Evolutionary conservation across 2,329 filamentous ascomycete species (phyloP).

Genomic region (Hortaea werneckii): DNA sequence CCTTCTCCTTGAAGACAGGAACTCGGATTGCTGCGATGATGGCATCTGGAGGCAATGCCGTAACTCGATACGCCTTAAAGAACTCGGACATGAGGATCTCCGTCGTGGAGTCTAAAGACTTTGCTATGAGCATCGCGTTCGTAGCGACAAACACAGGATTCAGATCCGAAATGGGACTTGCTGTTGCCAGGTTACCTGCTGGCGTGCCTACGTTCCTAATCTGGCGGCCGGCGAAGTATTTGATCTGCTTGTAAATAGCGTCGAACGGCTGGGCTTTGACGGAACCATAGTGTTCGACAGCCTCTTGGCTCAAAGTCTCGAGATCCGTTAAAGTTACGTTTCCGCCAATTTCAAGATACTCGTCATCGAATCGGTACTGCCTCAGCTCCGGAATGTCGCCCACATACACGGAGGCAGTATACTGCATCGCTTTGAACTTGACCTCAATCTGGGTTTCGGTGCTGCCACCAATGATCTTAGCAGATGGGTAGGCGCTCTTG

Average conservation of each 20-base stretch:
- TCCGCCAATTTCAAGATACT: conserved; percentile 82
- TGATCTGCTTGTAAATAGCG: conserved; percentile 88
- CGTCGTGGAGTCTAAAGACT: conserved; percentile 59
- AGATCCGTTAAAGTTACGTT: conserved; percentile 89
- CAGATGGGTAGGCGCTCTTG: conserved; percentile 71
- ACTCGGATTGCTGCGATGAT: conserved; percentile 83
- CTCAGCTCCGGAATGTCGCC: conserved; percentile 86
- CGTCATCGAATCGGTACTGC: conserved; percentile 67
- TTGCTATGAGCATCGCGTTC: conserved; percentile 71
- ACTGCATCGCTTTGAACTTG: conserved; percentile 92
- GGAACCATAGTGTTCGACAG: conserved; percentile 66
- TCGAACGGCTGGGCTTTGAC: conserved; percentile 66
- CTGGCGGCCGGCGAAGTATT: conserved; percentile 88
- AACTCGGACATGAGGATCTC: conserved; percentile 89
- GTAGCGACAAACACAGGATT: conserved; percentile 90
- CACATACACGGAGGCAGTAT: conserved; percentile 81
- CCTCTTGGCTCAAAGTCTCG: conserved; percentile 71
- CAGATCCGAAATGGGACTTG: conserved; percentile 90
- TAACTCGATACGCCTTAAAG: conserved; percentile 83
- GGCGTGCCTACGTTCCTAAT: conserved; percentile 97
- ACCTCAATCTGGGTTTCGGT: conserved; percentile 97
- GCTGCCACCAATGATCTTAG: conserved; percentile 91
- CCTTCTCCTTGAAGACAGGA: conserved; percentile 61
- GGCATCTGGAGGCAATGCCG: conserved; percentile 68
- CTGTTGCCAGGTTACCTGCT: conserved; percentile 86